Percentiles rank a stretch among this genome's conserved stretches.
These are phyloP conservation scores for Fusarium phyllophilum DNA, from an alignment of 2,329 filamentous ascomycete species.

Conservation along the genomic window DNA sequence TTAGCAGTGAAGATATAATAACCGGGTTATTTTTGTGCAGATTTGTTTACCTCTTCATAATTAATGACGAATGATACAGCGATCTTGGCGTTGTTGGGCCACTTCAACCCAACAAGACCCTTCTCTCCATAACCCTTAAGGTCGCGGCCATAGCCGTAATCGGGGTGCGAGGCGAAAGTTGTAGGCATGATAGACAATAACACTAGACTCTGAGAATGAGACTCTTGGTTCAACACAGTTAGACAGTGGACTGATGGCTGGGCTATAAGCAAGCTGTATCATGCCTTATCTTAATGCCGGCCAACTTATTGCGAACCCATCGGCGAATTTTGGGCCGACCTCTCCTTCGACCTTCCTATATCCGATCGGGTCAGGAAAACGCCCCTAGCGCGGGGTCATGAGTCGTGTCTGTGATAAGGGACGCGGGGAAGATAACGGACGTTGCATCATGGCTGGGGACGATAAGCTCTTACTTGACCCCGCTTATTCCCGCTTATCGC, in stretches of 20 bases:
- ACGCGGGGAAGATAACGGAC: neutral
- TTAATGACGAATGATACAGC: slow-evolving; percentile 11
- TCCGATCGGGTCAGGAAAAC: neutral
- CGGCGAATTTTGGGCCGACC: neutral
- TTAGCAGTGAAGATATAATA: neutral
- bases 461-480: neutral
- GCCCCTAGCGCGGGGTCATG: neutral
- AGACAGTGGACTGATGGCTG: neutral
- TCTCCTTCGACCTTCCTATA: neutral
- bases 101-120: neutral
- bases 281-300: neutral
- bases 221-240: neutral
- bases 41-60: neutral
- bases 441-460: neutral
- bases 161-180: neutral
- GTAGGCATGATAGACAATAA: neutral
- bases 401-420: neutral
- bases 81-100: slow-evolving; percentile 2
- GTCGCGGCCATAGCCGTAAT: neutral
- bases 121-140: slow-evolving; percentile 14
- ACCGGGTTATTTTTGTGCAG: neutral
- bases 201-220: neutral
- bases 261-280: neutral
- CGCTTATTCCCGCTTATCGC: neutral
- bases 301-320: neutral